Base-by-base conservation (phyloP, 805 yeast species). In the Saccharomycopsis sp. region DNA sequence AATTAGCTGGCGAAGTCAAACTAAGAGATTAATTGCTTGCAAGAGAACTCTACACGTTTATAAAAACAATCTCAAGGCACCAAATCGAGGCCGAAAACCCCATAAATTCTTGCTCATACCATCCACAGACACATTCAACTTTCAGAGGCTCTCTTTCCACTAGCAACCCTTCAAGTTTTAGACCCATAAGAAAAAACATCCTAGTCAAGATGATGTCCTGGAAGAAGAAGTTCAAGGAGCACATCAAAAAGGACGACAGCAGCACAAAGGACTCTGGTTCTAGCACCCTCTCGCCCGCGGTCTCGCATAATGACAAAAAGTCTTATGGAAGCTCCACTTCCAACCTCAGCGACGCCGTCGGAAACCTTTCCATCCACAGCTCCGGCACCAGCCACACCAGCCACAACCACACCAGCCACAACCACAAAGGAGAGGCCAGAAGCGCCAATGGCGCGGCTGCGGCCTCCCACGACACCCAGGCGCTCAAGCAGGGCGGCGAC, bases 221-320 rank as follows among this genome's bases (percentile, higher is more conserved):
- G 63, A 60, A 60, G 29, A 60, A 60, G 51, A 60, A 60, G 34
- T 18, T 60, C 44, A 58, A 58, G 23, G 59, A 60, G 16, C 61
- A 60, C 37, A 60, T 60, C 21, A 60, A 58, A 40, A 60, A 60
- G 24, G 63, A 60, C 14, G 55, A 48, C 46, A 29, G 9, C 5
- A 7, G 46, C 8, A 57, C 51, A 20, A 53, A 56, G n/a, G 34
- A 23, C 18, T 50, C 46, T 8, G 37, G 51, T 23, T 29, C 18
- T 9, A 21, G 18, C 23, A 54, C 4, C n/a, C 34, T 59, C 14
- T 53, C 59, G 9, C 62, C 62, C 4, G 56, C 57, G 24, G 41
- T 21, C 20, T 54, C 58, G 15, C 50, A 53, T 21, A n/a, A 8
- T 34, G 51, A 52, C 48, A 48, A 40, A 34, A 46, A 53, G 29